Evolutionary conservation across 225 moss, liverwort and hornwort genomes (phyloP).

Genomic region (Sphagnum tenellum): DNA sequence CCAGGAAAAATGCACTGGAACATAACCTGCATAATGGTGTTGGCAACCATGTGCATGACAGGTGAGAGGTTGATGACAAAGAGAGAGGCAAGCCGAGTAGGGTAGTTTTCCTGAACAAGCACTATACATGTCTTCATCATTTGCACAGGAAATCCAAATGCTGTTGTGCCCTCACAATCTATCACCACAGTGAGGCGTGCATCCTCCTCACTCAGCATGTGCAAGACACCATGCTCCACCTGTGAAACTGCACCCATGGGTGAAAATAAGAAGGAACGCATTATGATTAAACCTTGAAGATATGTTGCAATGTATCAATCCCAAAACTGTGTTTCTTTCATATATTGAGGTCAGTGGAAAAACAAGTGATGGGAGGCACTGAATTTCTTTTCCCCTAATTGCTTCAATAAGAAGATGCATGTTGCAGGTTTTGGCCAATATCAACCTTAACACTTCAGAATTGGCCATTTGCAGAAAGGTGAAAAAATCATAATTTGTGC

Average conservation of each 20-base stretch:
- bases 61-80: conserved; percentile 83
- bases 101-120: conserved; percentile 84
- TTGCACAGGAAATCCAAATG: conserved; percentile 72
- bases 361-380: too few relatives aligned
- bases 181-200: conserved; percentile 71
- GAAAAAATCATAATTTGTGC: too few relatives aligned
- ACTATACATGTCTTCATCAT: conserved; percentile 91
- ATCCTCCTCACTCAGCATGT: conserved; percentile 45
- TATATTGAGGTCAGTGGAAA: too few relatives aligned
- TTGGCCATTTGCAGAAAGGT: too few relatives aligned
- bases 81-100: conserved; percentile 72
- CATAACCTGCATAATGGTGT: conserved; percentile 66
- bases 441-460: too few relatives aligned
- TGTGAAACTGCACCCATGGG: conserved; percentile 66
- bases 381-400: too few relatives aligned
- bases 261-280: not conserved
- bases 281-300: not conserved
- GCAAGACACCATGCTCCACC: conserved; percentile 63
- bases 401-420: too few relatives aligned
- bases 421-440: too few relatives aligned
- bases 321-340: too few relatives aligned
- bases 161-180: conserved; percentile 79
- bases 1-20: not conserved
- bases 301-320: too few relatives aligned
- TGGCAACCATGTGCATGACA: conserved; percentile 65